These are phyloP conservation scores for Arthrobotrys sinensis DNA, from an alignment of 2,329 filamentous ascomycete genomes.

Conservation along the genomic window DNA sequence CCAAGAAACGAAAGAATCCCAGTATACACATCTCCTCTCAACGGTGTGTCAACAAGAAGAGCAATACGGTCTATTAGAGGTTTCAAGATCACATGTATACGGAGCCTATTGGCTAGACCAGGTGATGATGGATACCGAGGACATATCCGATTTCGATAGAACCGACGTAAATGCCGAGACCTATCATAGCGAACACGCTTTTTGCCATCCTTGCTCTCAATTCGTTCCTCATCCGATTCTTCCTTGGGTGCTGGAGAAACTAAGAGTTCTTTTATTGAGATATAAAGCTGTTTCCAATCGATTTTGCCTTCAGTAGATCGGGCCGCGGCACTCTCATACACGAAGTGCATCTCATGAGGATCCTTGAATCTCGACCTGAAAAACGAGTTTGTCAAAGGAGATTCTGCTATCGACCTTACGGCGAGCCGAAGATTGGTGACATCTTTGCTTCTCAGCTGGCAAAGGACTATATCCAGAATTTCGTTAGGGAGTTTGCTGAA, in stretches of 20 bases:
- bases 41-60: constrained; percentile 48
- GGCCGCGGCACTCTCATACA: constrained; percentile 49
- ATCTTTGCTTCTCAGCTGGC: constrained; percentile 51
- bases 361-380: constrained; percentile 59
- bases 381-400: constrained; percentile 57
- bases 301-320: constrained; percentile 55
- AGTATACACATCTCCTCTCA: constrained; percentile 50
- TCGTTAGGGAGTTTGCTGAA: constrained; percentile 58
- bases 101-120: constrained; percentile 55
- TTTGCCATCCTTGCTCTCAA: constrained; percentile 37
- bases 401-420: constrained; percentile 58
- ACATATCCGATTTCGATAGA: constrained; percentile 57
- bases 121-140: constrained; percentile 51
- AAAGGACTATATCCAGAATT: constrained; percentile 59
- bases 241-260: constrained; percentile 40
- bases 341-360: constrained; percentile 59
- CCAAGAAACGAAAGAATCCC: constrained; percentile 49
- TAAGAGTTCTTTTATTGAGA: constrained; percentile 52
- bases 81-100: constrained; percentile 59
- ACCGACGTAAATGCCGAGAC: constrained; percentile 45
- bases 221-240: constrained; percentile 45
- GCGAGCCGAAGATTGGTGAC: constrained; percentile 48
- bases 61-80: constrained; percentile 56
- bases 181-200: constrained; percentile 42
- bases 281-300: constrained; percentile 50